Conservation (phyloP, 306 rosid genomes). For the Rosa chinensis region DNA sequence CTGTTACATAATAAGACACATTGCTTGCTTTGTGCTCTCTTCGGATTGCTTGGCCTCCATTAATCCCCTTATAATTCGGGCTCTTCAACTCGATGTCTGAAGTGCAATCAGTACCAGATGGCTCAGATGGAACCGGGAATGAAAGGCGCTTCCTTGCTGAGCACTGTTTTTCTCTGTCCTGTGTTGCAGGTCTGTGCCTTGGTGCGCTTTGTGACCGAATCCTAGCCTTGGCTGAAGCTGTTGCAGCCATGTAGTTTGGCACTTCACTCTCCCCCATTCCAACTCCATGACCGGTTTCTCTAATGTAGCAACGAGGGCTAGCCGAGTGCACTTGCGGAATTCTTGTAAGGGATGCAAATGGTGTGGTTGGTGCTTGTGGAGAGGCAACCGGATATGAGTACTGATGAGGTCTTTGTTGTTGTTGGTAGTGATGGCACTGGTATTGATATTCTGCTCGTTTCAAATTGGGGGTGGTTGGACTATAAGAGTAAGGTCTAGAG, state of each 20-base stretch:
- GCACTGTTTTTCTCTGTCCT: slow-evolving; percentile 26
- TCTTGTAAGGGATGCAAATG: slow-evolving; percentile 36
- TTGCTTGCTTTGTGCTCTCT: slow-evolving; percentile 20
- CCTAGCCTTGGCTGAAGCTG: slow-evolving; percentile 55
- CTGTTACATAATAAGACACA: slow-evolving; percentile 26
- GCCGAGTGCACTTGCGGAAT: slow-evolving; percentile 34
- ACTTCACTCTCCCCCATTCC: neutral
- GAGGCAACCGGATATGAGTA: slow-evolving; percentile 23
- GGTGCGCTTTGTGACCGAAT: slow-evolving; percentile 49
- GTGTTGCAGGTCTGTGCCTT: slow-evolving; percentile 38
- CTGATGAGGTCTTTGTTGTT: slow-evolving; percentile 15
- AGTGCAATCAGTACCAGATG: neutral
- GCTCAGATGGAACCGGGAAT: slow-evolving; percentile 28
- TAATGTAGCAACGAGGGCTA: slow-evolving; percentile 39
- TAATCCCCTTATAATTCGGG: slow-evolving; percentile 2
- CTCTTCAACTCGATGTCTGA: slow-evolving; percentile 3
- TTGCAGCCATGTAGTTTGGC: slow-evolving; percentile 56
- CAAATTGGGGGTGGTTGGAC: neutral
- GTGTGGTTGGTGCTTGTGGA: slow-evolving; percentile 35
- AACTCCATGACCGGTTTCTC: neutral
- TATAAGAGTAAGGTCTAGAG: slow-evolving; percentile 34
- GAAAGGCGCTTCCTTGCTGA: slow-evolving; percentile 42
- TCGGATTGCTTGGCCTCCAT: slow-evolving; percentile 6
- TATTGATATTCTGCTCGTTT: slow-evolving; percentile 11
- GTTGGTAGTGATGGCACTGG: slow-evolving; percentile 21